Evolutionary conservation across 2,329 filamentous ascomycete genomes (phyloP).

Genomic region (Atkinsonella texensis): DNA sequence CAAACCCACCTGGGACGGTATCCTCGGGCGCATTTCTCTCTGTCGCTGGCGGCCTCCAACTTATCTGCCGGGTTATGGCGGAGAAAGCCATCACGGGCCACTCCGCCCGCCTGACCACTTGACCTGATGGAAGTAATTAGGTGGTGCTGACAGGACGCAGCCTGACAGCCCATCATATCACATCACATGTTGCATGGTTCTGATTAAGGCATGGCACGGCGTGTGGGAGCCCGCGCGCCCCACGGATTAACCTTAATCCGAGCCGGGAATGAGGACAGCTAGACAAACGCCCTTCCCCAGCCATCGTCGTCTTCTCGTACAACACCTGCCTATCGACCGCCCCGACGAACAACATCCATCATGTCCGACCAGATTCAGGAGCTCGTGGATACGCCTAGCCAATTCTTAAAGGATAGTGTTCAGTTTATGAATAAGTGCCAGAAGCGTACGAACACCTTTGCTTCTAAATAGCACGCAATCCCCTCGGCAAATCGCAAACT

Average conservation of each 20-base stretch:
- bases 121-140: neutral
- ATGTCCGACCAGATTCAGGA: constrained; percentile 61
- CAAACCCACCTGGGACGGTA: too few relatives aligned
- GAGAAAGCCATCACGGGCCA: neutral
- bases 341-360: constrained; percentile 13
- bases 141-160: neutral
- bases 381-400: constrained; percentile 54
- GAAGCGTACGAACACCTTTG: constrained; percentile 37
- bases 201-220: neutral
- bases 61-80: neutral
- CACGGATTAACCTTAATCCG: constrained; percentile 6
- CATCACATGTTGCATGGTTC: neutral
- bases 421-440: constrained; percentile 52
- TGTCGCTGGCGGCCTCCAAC: too few relatives aligned
- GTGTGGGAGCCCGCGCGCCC: too few relatives aligned
- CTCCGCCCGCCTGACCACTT: neutral
- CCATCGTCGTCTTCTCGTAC: neutral
- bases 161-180: neutral
- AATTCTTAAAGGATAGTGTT: constrained; percentile 50
- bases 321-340: neutral
- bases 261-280: constrained; percentile 6
- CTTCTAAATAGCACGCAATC: too few relatives aligned
- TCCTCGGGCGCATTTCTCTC: too few relatives aligned
- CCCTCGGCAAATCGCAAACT: neutral
- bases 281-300: neutral